Conservation (phyloP, 2,329 filamentous ascomycete genomes). For the Lasiodiplodia theobromae region DNA sequence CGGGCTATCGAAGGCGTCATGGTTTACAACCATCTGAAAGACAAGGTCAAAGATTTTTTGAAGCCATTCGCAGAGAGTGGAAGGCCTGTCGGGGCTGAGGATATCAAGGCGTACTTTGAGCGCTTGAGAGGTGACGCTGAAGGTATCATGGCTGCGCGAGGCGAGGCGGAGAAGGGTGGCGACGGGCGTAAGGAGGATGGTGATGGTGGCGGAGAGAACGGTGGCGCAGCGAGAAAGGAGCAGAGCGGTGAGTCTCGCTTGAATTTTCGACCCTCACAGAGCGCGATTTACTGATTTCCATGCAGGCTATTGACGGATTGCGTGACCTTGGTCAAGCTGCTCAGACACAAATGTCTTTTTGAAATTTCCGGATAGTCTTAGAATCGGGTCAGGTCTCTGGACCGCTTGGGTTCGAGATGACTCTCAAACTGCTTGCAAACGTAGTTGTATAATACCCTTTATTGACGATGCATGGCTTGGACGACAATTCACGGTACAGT, state of each 20-base stretch:
- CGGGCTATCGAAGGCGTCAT: constrained; percentile 93
- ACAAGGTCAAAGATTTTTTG: constrained; percentile 94
- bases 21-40: constrained; percentile 96
- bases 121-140: constrained; percentile 88
- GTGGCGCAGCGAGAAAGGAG: constrained; percentile 2
- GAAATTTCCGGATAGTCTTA: not conserved
- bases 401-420: not conserved
- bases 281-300: not conserved
- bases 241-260: constrained; percentile 20
- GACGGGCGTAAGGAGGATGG: constrained; percentile 36
- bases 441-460: constrained; percentile 20
- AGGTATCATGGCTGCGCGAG: constrained; percentile 60
- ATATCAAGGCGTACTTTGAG: constrained; percentile 96
- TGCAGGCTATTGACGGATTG: not conserved
- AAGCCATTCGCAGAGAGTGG: constrained; percentile 93
- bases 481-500: not conserved
- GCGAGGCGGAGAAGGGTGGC: constrained; percentile 40
- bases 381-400: not conserved
- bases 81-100: constrained; percentile 85
- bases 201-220: constrained; percentile 37
- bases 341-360: not conserved
- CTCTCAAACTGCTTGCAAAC: not conserved
- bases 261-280: not conserved
- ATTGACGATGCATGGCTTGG: not conserved
- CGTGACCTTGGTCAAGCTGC: too few relatives aligned